phyloP scores from a whole-genome alignment of 192 early-diverging fungal species.

The Spizellomyces punctatus region DNA sequence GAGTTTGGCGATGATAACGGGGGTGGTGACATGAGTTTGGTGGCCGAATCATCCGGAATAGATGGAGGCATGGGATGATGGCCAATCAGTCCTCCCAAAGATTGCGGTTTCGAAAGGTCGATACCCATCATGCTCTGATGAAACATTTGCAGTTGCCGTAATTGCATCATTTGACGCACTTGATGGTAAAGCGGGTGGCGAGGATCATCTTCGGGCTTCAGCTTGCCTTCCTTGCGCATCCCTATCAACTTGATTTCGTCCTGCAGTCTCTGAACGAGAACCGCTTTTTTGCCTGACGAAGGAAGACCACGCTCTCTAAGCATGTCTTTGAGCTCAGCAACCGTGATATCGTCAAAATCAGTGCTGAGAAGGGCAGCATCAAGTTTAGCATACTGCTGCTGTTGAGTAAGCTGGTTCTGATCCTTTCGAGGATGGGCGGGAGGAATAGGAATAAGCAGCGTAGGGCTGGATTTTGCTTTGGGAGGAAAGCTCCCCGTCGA shows the following conservation, averaged over 20 bases:
- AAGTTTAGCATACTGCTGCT: constrained; percentile 45
- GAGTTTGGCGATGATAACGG: too few relatives aligned
- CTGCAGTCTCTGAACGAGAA: constrained; percentile 67
- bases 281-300: constrained; percentile 71
- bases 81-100: not conserved
- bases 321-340: constrained; percentile 74
- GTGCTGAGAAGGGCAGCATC: constrained; percentile 65
- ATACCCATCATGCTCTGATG: constrained; percentile 18
- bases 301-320: constrained; percentile 67
- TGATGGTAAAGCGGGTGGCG: constrained; percentile 36
- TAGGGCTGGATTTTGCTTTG: constrained; percentile 2
- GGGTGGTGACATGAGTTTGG: too few relatives aligned
- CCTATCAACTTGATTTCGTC: constrained; percentile 46
- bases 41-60: too few relatives aligned
- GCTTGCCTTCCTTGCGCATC: constrained; percentile 22
- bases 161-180: constrained; percentile 20
- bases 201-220: constrained; percentile 33
- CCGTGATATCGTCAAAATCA: constrained; percentile 77
- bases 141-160: constrained; percentile 13
- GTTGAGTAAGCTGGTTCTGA: not conserved
- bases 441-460: constrained; percentile 6
- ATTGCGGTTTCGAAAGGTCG: not conserved
- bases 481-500: too few relatives aligned
- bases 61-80: too few relatives aligned
- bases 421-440: constrained; percentile 14